phyloP scores from a whole-genome alignment of 805 yeast genomes.

The Yarrowia divulgata region DNA sequence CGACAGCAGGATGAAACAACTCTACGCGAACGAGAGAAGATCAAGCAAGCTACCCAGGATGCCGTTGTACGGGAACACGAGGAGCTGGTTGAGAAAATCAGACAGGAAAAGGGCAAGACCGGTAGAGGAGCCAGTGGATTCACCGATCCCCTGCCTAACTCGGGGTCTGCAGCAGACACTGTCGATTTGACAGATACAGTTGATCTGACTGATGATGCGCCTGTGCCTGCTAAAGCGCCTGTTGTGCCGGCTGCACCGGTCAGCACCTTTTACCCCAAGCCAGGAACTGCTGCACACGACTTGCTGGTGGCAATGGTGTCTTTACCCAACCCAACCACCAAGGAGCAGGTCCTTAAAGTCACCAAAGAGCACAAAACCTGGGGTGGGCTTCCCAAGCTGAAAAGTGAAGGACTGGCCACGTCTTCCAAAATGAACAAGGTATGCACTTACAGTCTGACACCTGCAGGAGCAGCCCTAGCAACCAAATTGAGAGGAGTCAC shows the following conservation, averaged over 20 bases:
- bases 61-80: background rate
- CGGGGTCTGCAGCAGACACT: background rate
- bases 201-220: background rate
- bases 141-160: background rate
- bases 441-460: background rate
- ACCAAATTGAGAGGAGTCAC: background rate
- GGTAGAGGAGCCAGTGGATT: background rate
- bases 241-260: background rate
- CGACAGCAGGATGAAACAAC: background rate
- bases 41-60: constrained; percentile 2
- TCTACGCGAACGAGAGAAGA: background rate
- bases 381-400: constrained; percentile 7
- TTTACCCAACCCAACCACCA: constrained; percentile 4
- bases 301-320: background rate
- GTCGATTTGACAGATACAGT: background rate
- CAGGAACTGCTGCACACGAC: background rate
- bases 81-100: background rate
- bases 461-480: background rate
- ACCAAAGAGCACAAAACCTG: background rate
- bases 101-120: background rate
- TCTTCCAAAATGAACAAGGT: background rate
- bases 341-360: background rate
- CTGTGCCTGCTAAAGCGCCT: too few relatives aligned
- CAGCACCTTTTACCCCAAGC: background rate
- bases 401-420: background rate